Evolutionary conservation across 805 yeast species (phyloP).

Genomic region (Wickerhamomyces rabaulensis): DNA sequence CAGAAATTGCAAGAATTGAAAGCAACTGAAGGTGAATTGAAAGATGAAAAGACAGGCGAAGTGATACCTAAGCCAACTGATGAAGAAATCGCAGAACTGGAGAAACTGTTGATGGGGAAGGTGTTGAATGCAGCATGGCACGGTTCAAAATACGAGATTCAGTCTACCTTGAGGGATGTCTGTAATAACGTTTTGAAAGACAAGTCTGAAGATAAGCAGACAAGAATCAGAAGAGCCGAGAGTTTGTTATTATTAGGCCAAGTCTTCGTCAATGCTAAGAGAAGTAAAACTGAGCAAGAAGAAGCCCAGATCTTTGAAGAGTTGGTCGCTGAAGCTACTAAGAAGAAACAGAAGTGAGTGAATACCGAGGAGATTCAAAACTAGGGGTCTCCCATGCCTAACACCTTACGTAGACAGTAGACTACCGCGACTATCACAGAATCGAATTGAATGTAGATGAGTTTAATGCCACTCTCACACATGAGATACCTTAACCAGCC

Average conservation of each 20-base stretch:
- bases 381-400: too few species aligned
- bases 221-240: constrained; percentile 56
- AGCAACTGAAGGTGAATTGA: constrained; percentile 31
- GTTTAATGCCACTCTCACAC: too few species aligned
- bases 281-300: constrained; percentile 66
- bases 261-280: constrained; percentile 50
- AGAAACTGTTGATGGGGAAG: constrained; percentile 71
- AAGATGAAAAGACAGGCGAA: constrained; percentile 43
- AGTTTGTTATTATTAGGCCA: constrained; percentile 56
- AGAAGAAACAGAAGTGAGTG: constrained; percentile 31
- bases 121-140: constrained; percentile 83
- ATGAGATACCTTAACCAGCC: too few species aligned
- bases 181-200: constrained; percentile 65
- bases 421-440: too few species aligned
- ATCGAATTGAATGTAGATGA: too few species aligned
- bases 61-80: constrained; percentile 53
- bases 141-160: constrained; percentile 74
- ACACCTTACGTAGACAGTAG: too few species aligned
- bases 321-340: constrained; percentile 48
- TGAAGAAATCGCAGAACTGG: constrained; percentile 66
- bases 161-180: constrained; percentile 63
- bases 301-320: constrained; percentile 78
- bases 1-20: constrained; percentile 57
- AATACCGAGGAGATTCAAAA: too few species aligned
- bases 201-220: constrained; percentile 39